phyloP scores from a whole-genome alignment of 345 rosid genomes.

The Brassica rapa region DNA sequence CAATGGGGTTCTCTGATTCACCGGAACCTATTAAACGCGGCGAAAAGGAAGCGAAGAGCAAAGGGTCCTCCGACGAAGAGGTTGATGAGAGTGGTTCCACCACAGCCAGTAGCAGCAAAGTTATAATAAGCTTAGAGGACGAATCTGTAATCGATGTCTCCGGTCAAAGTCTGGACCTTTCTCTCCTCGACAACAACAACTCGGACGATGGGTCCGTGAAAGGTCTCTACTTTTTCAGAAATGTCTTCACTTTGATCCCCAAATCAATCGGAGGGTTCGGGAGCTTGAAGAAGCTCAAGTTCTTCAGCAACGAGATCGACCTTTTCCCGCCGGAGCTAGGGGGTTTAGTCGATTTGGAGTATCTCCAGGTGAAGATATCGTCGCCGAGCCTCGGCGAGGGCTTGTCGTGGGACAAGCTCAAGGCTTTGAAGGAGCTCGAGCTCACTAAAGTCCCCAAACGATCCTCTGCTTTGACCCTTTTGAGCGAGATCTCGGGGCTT shows the following conservation, averaged over 20 bases:
- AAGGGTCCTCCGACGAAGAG: not conserved
- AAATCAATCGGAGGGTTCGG: constrained; percentile 59
- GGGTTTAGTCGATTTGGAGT: constrained; percentile 68
- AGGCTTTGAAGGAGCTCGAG: constrained; percentile 85
- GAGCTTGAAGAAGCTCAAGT: constrained; percentile 69
- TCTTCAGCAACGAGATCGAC: constrained; percentile 78
- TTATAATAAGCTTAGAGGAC: constrained; percentile 41
- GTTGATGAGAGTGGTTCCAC: constrained; percentile 22
- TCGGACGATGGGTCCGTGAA: constrained; percentile 44
- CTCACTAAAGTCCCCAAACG: constrained; percentile 70
- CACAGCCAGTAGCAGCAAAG: constrained; percentile 3
- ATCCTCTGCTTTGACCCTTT: constrained; percentile 68
- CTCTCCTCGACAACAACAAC: constrained; percentile 42
- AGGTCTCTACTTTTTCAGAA: constrained; percentile 70
- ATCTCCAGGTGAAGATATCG: constrained; percentile 81
- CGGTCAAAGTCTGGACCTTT: constrained; percentile 66
- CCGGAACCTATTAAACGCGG: constrained; percentile 29
- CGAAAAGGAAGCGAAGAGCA: not conserved
- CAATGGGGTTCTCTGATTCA: constrained; percentile 45
- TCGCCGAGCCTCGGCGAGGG: constrained; percentile 60
- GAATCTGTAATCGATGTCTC: constrained; percentile 74
- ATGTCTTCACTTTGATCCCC: constrained; percentile 77
- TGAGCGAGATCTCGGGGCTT: constrained; percentile 80
- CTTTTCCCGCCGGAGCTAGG: constrained; percentile 75
- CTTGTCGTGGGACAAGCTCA: constrained; percentile 60